phyloP scores from a whole-genome alignment of 352 stramenopile species.

The Phytophthora lateralis region DNA sequence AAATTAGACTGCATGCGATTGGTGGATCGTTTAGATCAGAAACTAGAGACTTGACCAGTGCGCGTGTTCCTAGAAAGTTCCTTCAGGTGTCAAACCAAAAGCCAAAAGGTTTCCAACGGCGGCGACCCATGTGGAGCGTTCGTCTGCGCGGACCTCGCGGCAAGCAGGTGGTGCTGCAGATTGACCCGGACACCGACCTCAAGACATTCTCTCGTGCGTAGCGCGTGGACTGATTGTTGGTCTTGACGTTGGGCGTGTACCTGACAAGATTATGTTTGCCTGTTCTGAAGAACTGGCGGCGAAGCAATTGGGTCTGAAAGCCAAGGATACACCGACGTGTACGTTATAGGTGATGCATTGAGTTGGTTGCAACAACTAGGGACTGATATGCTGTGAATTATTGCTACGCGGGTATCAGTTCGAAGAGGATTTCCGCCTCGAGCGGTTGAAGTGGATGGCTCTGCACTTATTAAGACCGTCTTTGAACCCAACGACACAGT shows the following conservation, averaged over 20 bases:
- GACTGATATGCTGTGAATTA: neutral
- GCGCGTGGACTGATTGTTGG: no score
- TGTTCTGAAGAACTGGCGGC: slow-evolving; percentile 43
- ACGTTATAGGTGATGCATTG: slow-evolving; percentile 10
- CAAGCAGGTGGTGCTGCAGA: slow-evolving; percentile 56
- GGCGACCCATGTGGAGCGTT: slow-evolving; percentile 59
- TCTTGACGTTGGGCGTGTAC: neutral
- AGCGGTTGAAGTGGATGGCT: slow-evolving; percentile 39
- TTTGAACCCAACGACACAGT: slow-evolving; percentile 77
- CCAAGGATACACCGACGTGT: slow-evolving; percentile 56
- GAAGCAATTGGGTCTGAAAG: slow-evolving; percentile 49
- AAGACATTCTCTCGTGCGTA: slow-evolving; percentile 59
- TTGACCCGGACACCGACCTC: slow-evolving; percentile 44
- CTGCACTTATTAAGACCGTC: slow-evolving; percentile 48
- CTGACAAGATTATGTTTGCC: slow-evolving; percentile 1
- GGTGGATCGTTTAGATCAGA: slow-evolving; percentile 3
- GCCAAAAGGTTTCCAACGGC: neutral
- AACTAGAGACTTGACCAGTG: slow-evolving; percentile 4
- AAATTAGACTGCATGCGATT: slow-evolving; percentile 7
- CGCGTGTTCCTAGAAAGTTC: slow-evolving; percentile 30
- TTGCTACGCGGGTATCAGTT: slow-evolving; percentile 37
- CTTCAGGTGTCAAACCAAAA: neutral
- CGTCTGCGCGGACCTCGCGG: slow-evolving; percentile 66
- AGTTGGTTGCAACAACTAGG: neutral
- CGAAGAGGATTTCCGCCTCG: slow-evolving; percentile 70